Base-by-base conservation (phyloP, 164 flowering plant species). In the Buxus sempervirens region DNA sequence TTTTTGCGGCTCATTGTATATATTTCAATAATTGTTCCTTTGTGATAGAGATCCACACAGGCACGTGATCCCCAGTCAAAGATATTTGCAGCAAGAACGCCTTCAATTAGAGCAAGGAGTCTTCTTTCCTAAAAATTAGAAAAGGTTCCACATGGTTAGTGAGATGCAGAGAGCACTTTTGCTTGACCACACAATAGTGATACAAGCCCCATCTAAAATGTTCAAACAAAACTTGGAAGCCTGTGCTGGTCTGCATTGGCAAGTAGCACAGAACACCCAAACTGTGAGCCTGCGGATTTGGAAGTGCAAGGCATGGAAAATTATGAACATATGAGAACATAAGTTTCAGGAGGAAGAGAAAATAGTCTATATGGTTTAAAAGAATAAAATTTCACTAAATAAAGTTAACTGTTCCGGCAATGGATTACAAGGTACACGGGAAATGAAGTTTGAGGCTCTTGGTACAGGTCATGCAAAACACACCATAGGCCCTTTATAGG, bases 1-100 rank as follows among this genome's bases (percentile, higher is more conserved):
- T 96, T 96, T 51, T 88, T 79, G 67, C 98, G 96, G 75, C 99
- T 96, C 99, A 96, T 93, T 67, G 96, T 86, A 70, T 96, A 96
- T 59, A 96, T 91, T 73, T 96, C 99, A 75, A 96, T 93, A 45
- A 93, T 96, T 25, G 97, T 96, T 64, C 99, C 99, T 73, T 93
- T 83, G 56, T 87, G 98, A 80, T 96, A 96, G 62, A 96, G 97
- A 76, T 96, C 99, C 73, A 96, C 98, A 78, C 99, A 96, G 26
- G 99, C 98, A 68, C 97, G 97, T 10, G 99, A 89, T 74, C 99
- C 99, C 99, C 99, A 96, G 65, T 96, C 99, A 78, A 96, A 96
- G 68, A 96, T 96, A 78, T 96, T 96, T 76, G 99, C 99, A 74
- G 99, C 99, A 72, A 96, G 97, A 69, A 93, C 99, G 62, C 99